Evolutionary conservation across 2,329 filamentous ascomycete species (phyloP).

Genomic region (Aspergillus vadensis): DNA sequence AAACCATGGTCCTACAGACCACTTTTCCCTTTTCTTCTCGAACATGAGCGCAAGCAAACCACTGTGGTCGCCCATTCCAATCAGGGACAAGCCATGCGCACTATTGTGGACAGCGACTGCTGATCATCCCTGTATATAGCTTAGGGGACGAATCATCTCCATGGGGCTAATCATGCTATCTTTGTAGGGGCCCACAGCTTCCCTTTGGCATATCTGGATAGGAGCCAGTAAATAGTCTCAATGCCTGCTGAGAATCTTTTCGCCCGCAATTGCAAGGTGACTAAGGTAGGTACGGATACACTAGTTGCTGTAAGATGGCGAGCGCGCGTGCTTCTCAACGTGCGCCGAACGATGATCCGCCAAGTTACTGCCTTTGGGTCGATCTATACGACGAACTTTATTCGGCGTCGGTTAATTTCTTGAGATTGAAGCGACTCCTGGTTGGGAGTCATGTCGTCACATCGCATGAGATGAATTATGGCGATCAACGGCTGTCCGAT

Average conservation of each 20-base stretch:
- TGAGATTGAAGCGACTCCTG: neutral
- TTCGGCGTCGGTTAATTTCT: neutral
- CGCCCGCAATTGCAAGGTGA: neutral
- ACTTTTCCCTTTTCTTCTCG: neutral
- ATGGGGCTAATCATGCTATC: neutral
- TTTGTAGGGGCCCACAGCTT: neutral
- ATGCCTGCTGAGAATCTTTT: neutral
- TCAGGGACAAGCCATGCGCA: neutral
- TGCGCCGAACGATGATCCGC: neutral
- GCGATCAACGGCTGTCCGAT: too few relatives aligned
- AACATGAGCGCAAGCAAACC: neutral
- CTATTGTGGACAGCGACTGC: constrained; percentile 1
- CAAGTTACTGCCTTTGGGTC: neutral
- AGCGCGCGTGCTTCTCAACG: constrained; percentile 1
- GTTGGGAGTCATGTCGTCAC: too few relatives aligned
- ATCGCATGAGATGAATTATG: too few relatives aligned
- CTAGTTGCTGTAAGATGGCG: neutral
- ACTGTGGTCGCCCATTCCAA: neutral
- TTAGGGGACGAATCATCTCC: neutral
- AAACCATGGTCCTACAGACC: neutral
- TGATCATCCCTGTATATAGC: constrained; percentile 3
- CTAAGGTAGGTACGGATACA: constrained; percentile 2
- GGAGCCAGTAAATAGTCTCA: neutral
- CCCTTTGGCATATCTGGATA: neutral
- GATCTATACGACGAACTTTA: constrained; percentile 1